Conservation (phyloP, 208 protist species). For the Angomonas ambiguus region DNA sequence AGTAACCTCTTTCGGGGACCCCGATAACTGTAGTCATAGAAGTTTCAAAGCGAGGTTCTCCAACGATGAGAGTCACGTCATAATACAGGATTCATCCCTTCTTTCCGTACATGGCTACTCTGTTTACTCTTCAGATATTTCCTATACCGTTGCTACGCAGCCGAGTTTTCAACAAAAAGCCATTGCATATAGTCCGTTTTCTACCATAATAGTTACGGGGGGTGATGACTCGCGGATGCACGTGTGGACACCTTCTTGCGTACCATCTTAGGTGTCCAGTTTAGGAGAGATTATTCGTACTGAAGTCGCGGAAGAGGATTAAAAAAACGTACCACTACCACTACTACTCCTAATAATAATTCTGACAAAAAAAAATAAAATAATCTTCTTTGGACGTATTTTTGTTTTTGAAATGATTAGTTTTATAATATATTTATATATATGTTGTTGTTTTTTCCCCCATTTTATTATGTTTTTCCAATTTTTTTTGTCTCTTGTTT, state of each 20-base stretch:
- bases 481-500: slow-evolving; percentile 8
- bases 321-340: no score
- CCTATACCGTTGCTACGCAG: slow-evolving; percentile 44
- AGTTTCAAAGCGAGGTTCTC: slow-evolving; percentile 72
- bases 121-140: slow-evolving; percentile 63
- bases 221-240: slow-evolving; percentile 77
- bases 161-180: slow-evolving; percentile 62
- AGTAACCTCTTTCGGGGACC: slow-evolving; percentile 71
- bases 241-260: slow-evolving; percentile 75
- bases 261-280: slow-evolving; percentile 23
- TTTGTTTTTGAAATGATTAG: no score
- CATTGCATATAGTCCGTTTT: slow-evolving; percentile 47
- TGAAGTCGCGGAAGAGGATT: no score
- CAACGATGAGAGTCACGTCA: slow-evolving; percentile 67
- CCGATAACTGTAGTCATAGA: slow-evolving; percentile 63
- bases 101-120: slow-evolving; percentile 59
- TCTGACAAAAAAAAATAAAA: slow-evolving; percentile 5
- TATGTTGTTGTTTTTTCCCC: neutral
- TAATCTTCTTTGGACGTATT: neutral
- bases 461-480: slow-evolving; percentile 4
- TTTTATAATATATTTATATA: slow-evolving; percentile 15
- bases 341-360: no score
- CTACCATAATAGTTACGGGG: slow-evolving; percentile 61
- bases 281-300: neutral
- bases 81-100: slow-evolving; percentile 57